phyloP scores from a whole-genome alignment of 202 grass and related monocot genomes.

The Hordeum pubiflorum region DNA sequence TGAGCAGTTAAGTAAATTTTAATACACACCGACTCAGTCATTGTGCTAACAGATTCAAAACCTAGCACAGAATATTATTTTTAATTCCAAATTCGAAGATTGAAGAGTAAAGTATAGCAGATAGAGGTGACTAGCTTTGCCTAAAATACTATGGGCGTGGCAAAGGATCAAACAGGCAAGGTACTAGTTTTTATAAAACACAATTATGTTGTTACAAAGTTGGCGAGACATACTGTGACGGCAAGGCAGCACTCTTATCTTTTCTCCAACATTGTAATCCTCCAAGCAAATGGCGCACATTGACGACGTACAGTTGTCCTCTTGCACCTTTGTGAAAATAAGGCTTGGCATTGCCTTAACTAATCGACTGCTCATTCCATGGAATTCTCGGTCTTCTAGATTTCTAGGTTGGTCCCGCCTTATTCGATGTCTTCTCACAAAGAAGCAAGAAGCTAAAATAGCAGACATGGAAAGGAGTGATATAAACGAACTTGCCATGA shows the following conservation, averaged over 20 bases:
- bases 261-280: constrained; percentile 79
- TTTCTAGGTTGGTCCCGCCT: constrained; percentile 44
- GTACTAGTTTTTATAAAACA: background rate
- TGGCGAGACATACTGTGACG: constrained; percentile 60
- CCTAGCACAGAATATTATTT: background rate
- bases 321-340: constrained; percentile 66
- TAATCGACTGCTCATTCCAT: constrained; percentile 82
- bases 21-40: background rate
- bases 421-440: constrained; percentile 78
- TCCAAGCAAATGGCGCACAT: constrained; percentile 92
- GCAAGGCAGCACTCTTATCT: constrained; percentile 80
- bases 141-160: background rate
- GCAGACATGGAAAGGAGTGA: constrained; percentile 83
- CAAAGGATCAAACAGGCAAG: background rate
- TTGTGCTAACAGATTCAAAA: background rate
- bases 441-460: constrained; percentile 85
- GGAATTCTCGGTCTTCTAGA: constrained; percentile 54
- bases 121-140: background rate
- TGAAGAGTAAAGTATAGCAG: background rate
- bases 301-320: constrained; percentile 77
- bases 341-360: constrained; percentile 94
- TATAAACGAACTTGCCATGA: constrained; percentile 86
- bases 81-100: background rate
- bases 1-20: background rate
- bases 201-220: background rate